phyloP scores from a whole-genome alignment of 495 filamentous ascomycete genomes.

The Emericellopsis terricola region DNA sequence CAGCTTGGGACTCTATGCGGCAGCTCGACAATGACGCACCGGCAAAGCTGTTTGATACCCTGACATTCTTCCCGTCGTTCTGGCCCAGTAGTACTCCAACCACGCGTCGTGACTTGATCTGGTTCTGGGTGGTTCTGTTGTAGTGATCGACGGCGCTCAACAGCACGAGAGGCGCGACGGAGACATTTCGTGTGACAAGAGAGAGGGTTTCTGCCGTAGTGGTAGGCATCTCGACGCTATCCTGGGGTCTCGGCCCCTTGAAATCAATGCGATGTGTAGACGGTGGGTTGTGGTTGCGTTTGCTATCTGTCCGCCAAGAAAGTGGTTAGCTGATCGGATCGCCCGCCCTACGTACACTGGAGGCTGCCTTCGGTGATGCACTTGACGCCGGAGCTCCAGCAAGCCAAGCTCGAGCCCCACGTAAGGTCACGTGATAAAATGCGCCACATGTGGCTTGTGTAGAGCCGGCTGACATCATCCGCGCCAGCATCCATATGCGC shows the following conservation, averaged over 20 bases:
- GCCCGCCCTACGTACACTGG: not conserved
- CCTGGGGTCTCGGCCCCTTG: not conserved
- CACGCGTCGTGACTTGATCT: slow-evolving; percentile 69
- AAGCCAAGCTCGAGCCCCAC: not conserved
- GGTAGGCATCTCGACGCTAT: slow-evolving; percentile 52
- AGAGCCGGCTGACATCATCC: not conserved
- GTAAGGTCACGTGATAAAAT: not conserved
- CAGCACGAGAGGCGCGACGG: slow-evolving; percentile 92
- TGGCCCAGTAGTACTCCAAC: slow-evolving; percentile 92
- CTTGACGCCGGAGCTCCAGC: not conserved
- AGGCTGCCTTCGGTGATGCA: not conserved
- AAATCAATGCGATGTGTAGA: too few relatives aligned
- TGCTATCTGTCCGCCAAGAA: too few relatives aligned
- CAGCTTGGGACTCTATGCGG: slow-evolving; percentile 4
- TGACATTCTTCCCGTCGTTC: slow-evolving; percentile 83
- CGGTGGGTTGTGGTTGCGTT: too few relatives aligned
- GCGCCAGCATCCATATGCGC: too few relatives aligned
- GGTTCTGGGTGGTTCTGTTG: slow-evolving; percentile 70
- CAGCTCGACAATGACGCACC: slow-evolving; percentile 33
- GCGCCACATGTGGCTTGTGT: not conserved
- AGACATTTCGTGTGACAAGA: slow-evolving; percentile 81
- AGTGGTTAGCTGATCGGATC: not conserved
- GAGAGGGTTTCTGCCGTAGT: slow-evolving; percentile 90
- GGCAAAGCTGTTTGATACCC: slow-evolving; percentile 97
- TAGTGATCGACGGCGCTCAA: slow-evolving; percentile 98